Evolutionary conservation across 2,329 filamentous ascomycete species (phyloP), one percentile per base, ranked within the genome.

Genomic region (Botrytis pseudocinerea): DNA sequence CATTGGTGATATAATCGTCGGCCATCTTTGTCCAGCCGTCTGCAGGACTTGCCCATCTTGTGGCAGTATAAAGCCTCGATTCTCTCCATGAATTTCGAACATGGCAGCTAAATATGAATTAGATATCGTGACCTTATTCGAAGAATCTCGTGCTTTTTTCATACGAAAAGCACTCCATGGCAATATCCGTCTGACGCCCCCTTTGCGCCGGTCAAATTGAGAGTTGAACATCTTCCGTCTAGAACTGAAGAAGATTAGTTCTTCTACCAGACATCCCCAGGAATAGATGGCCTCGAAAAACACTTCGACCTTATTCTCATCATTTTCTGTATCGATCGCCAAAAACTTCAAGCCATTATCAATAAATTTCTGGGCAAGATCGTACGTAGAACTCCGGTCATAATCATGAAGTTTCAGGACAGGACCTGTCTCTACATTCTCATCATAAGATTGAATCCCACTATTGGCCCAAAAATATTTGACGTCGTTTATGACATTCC

Each of bases 371-470:
- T 57, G n/a, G n/a, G 6, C 5, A 32, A 57, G 51, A 57, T 57
- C 51, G n/a, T 57, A 57, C 4, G 7, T n/a, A 16, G n/a, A 3
- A 57, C n/a, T 57, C 6, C 51, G 51, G n/a, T 57, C 51, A 57
- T 18, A n/a, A 18, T 28, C 14, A 4, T 57, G 51, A 6, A 57
- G 51, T 57, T 57, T 57, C 14, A 0, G 18, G n/a, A 54, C 8
- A 5, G 0, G 6, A 4, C 16, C 5, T 28, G 6, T 14, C n/a
- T 16, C 14, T 57, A 2, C 14, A 57, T 3, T 6, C 12, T 0
- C n/a, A 57, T 28, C 0, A 57, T 28, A 1, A 57, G 0, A 18
- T n/a, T 7, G 1, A 57, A 5, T 0, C 5, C 6, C 0, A 57
- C 12, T 18, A 8, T 9, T 7, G n/a, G 1, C 7, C 51, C 51